These are phyloP conservation scores for Apiotrichum domesticum DNA, from an alignment of 1,284 basidiomycete genomes.

Conservation along the genomic window DNA sequence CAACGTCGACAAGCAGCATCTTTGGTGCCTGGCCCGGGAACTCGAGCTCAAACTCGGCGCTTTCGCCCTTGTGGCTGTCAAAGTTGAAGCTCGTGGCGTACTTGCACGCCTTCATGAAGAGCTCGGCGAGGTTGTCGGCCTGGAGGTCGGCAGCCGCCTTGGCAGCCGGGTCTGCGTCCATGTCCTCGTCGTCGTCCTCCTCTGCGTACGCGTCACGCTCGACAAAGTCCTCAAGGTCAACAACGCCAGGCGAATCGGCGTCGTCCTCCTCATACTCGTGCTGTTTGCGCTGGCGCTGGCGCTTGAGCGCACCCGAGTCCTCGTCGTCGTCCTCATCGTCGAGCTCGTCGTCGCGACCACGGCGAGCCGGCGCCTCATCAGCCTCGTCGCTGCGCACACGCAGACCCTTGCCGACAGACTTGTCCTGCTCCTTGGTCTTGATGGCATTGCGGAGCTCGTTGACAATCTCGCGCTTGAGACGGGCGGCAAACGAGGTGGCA, in stretches of 20 bases:
- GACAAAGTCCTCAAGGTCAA: constrained; percentile 58
- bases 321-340: constrained; percentile 66
- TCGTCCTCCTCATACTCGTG: constrained; percentile 65
- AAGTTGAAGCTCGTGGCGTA: constrained; percentile 66
- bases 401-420: constrained; percentile 76
- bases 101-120: constrained; percentile 51
- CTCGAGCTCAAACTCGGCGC: constrained; percentile 72
- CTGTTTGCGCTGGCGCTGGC: constrained; percentile 57
- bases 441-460: constrained; percentile 80
- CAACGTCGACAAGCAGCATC: constrained; percentile 80
- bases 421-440: constrained; percentile 73
- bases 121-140: constrained; percentile 46
- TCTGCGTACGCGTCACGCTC: constrained; percentile 50
- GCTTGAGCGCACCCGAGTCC: constrained; percentile 67
- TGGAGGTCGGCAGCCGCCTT: constrained; percentile 49
- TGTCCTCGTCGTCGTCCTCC: constrained; percentile 43
- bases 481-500: constrained; percentile 69
- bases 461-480: constrained; percentile 78
- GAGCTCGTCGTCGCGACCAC: constrained; percentile 52
- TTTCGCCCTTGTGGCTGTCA: constrained; percentile 54
- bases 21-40: constrained; percentile 65
- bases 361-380: constrained; percentile 36
- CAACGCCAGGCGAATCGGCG: constrained; percentile 53
- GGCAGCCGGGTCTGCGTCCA: constrained; percentile 48
- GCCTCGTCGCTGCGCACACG: constrained; percentile 48